phyloP scores from a whole-genome alignment of 129 eudicot species.

The Artemisia argyi region DNA sequence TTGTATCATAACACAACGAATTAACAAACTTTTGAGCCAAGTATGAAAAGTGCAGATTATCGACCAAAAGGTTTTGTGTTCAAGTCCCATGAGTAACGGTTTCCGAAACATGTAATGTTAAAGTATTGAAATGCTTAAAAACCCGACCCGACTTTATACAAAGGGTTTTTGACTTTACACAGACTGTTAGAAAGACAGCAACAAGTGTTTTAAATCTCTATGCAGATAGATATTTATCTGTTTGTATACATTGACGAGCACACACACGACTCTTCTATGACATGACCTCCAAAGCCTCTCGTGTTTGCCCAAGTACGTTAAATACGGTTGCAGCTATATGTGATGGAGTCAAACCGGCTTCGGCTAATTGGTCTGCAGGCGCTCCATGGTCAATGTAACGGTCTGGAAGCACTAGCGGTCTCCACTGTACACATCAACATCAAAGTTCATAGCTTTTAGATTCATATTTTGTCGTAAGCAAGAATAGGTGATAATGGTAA shows the following conservation, averaged over 20 bases:
- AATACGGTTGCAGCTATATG: conserved; percentile 95
- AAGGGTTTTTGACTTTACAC: conserved; percentile 20
- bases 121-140: conserved; percentile 2
- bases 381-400: conserved; percentile 93
- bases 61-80: too few species aligned
- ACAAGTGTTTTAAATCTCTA: conserved; percentile 28
- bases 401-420: conserved; percentile 94
- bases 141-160: conserved; percentile 24
- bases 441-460: background rate
- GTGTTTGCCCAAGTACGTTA: conserved; percentile 73
- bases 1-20: too few species aligned
- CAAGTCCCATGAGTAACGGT: background rate
- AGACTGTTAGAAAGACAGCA: conserved; percentile 18
- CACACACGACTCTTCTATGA: conserved; percentile 33
- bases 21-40: too few species aligned
- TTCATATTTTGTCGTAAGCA: too few species aligned
- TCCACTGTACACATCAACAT: conserved; percentile 70
- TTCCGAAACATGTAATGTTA: background rate
- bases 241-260: conserved; percentile 18
- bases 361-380: conserved; percentile 71
- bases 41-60: too few species aligned
- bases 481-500: too few species aligned
- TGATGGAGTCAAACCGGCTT: conserved; percentile 86
- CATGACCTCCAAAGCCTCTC: conserved; percentile 92
- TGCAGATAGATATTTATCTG: conserved; percentile 22